phyloP scores from a whole-genome alignment of 1,139 yeast genomes.

The Lizanozyma gosingica region DNA sequence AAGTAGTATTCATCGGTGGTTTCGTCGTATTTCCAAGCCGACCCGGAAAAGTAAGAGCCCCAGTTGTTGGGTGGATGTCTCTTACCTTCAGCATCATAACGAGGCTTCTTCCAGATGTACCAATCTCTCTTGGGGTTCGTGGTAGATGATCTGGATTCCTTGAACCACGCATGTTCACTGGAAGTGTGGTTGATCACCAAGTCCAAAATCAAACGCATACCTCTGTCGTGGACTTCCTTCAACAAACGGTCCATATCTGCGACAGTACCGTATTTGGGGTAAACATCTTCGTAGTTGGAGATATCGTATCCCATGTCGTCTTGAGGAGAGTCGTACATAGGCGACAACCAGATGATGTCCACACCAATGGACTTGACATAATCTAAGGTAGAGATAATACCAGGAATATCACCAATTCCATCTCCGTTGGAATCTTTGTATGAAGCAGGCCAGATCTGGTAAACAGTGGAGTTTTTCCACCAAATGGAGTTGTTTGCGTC shows the following conservation, averaged over 20 bases:
- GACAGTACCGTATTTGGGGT: slow-evolving; percentile 45
- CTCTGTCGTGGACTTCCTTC: slow-evolving; percentile 38
- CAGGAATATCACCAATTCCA: slow-evolving; percentile 49
- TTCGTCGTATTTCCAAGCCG: slow-evolving; percentile 52
- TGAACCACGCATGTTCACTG: slow-evolving; percentile 47
- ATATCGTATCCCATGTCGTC: slow-evolving; percentile 61
- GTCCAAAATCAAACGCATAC: slow-evolving; percentile 44
- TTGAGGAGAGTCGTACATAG: slow-evolving; percentile 51
- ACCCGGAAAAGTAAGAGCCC: slow-evolving; percentile 42
- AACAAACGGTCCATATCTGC: slow-evolving; percentile 43
- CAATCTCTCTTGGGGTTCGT: slow-evolving; percentile 51
- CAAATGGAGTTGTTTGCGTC: slow-evolving; percentile 18
- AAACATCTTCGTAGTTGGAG: slow-evolving; percentile 41
- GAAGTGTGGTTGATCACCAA: slow-evolving; percentile 55
- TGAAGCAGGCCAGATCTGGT: slow-evolving; percentile 54
- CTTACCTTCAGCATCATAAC: slow-evolving; percentile 35
- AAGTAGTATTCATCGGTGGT: slow-evolving; percentile 44
- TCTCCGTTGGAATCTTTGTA: slow-evolving; percentile 50
- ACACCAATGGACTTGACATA: slow-evolving; percentile 43
- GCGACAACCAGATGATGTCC: slow-evolving; percentile 50
- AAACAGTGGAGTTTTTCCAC: slow-evolving; percentile 52
- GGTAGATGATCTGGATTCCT: slow-evolving; percentile 43
- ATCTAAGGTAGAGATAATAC: slow-evolving; percentile 43
- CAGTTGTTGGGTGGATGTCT: slow-evolving; percentile 52
- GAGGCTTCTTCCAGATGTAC: slow-evolving; percentile 50